These are phyloP conservation scores for Teunomyces kruisii DNA, from an alignment of 805 yeast genomes.

Conservation along the genomic window DNA sequence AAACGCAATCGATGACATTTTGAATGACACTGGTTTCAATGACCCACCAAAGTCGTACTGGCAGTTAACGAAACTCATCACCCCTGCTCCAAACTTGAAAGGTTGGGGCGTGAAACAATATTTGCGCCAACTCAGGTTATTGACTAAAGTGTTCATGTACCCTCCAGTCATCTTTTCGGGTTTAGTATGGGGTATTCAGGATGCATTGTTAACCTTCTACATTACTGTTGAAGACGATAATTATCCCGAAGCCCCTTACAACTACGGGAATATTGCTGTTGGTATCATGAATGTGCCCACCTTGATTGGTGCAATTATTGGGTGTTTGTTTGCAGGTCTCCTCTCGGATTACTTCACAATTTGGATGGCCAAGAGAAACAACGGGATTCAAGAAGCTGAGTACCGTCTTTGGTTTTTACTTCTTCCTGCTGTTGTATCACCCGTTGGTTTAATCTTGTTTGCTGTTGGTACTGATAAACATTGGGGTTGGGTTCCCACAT, in stretches of 20 bases:
- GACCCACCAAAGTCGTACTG: slow-evolving; percentile 38
- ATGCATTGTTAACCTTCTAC: slow-evolving; percentile 72
- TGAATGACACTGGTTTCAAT: slow-evolving; percentile 3
- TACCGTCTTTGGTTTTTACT: slow-evolving; percentile 58
- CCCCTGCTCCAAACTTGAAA: slow-evolving; percentile 56
- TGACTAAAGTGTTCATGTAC: slow-evolving; percentile 57
- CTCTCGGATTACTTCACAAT: slow-evolving; percentile 60
- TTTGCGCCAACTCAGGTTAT: slow-evolving; percentile 46
- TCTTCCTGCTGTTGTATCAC: slow-evolving; percentile 56
- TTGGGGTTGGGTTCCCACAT: slow-evolving; percentile 55
- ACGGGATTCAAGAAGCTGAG: slow-evolving; percentile 66
- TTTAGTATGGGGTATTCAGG: slow-evolving; percentile 79
- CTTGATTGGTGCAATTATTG: slow-evolving; percentile 62
- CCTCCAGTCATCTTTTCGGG: slow-evolving; percentile 69
- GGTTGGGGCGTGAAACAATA: slow-evolving; percentile 72
- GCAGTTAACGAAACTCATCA: slow-evolving; percentile 48
- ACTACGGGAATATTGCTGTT: slow-evolving; percentile 62
- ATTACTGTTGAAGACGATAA: slow-evolving; percentile 69
- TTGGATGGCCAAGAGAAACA: slow-evolving; percentile 59
- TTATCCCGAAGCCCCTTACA: slow-evolving; percentile 66
- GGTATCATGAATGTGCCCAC: slow-evolving; percentile 77
- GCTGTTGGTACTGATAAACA: slow-evolving; percentile 62
- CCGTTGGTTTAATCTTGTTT: slow-evolving; percentile 62
- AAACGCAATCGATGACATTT: not conserved
- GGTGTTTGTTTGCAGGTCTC: slow-evolving; percentile 64